A percentile compares a stretch with the other conserved stretches of the same genome.
phyloP scores from a whole-genome alignment of 129 eudicot species.

The Arctium lappa region DNA sequence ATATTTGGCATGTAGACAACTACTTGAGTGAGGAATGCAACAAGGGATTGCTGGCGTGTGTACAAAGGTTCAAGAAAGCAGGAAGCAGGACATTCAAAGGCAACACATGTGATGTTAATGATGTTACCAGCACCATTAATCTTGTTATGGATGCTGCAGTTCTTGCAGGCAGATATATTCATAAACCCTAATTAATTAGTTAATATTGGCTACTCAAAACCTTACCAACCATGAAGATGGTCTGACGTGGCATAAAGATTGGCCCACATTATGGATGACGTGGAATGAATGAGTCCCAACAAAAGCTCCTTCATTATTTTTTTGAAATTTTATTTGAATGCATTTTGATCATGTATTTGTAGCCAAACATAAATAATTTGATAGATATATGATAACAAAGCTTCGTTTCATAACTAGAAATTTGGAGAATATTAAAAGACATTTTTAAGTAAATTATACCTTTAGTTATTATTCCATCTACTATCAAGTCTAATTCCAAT shows the following conservation, averaged over 20 bases:
- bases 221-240: not conserved
- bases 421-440: not conserved
- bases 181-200: slow-evolving; percentile 40
- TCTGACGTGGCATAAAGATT: not conserved
- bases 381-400: not conserved
- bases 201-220: not conserved
- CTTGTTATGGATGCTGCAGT: slow-evolving; percentile 77
- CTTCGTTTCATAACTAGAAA: not conserved
- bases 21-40: slow-evolving; percentile 70
- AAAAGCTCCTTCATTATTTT: not conserved
- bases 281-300: not conserved
- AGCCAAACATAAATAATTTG: not conserved
- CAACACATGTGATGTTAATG: slow-evolving; percentile 58
- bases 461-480: no score
- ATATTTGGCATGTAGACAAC: slow-evolving; percentile 43
- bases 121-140: slow-evolving; percentile 55
- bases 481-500: no score
- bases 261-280: not conserved
- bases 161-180: slow-evolving; percentile 57
- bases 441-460: no score
- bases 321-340: not conserved
- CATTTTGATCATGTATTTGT: slow-evolving; percentile 4
- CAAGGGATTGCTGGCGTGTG: slow-evolving; percentile 49
- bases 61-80: slow-evolving; percentile 43
- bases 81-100: slow-evolving; percentile 63